These are phyloP conservation scores for Helichrysum umbraculigerum DNA, from an alignment of 129 eudicot species.

Conservation along the genomic window DNA sequence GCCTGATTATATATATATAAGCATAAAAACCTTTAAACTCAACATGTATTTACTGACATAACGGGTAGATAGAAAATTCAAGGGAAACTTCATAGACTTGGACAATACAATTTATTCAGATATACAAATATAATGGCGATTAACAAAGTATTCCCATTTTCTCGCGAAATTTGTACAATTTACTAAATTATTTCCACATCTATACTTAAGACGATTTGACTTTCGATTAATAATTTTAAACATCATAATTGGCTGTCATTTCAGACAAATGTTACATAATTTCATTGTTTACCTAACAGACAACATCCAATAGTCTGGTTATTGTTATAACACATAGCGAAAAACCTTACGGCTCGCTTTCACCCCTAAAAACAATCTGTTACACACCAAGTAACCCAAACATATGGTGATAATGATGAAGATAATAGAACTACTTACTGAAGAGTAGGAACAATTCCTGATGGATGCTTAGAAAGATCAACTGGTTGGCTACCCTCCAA, in stretches of 20 bases:
- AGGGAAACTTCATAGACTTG: no score
- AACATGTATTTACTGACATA: not conserved
- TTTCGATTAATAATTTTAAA: not conserved
- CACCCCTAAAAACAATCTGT: not conserved
- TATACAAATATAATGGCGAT: not conserved
- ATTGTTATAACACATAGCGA: not conserved
- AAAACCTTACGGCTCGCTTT: not conserved
- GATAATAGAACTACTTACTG: slow-evolving; percentile 43
- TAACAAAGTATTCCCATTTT: no score
- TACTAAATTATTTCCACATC: not conserved
- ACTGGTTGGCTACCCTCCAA: slow-evolving; percentile 79
- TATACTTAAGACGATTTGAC: not conserved
- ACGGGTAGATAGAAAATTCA: no score
- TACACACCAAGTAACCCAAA: not conserved
- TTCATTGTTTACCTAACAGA: not conserved
- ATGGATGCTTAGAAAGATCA: slow-evolving; percentile 76
- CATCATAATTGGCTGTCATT: not conserved
- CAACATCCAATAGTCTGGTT: not conserved
- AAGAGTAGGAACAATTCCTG: slow-evolving; percentile 82
- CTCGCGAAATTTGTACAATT: no score
- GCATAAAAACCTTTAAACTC: no score
- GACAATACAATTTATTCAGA: not conserved
- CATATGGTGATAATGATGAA: not conserved
- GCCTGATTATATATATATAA: not conserved
- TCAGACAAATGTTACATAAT: not conserved